phyloP scores from a whole-genome alignment of 108 stramenopile genomes.

The Skeletonema marinoi region DNA sequence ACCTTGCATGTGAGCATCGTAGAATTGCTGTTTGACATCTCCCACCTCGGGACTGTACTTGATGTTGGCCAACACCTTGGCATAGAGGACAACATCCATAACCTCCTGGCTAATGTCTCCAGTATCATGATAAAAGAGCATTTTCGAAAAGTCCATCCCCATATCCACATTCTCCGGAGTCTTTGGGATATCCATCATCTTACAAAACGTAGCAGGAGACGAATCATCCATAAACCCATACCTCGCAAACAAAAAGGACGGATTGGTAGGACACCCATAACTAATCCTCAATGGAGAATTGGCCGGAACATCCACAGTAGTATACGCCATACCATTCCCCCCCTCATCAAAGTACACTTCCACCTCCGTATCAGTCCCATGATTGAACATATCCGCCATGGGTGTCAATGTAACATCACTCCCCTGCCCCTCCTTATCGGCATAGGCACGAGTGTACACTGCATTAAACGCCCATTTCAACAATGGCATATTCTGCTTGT shows the following conservation, averaged over 20 bases:
- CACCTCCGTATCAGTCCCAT: conserved; percentile 45
- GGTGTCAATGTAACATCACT: conserved; percentile 39
- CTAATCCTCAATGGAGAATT: conserved; percentile 47
- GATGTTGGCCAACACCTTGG: conserved; percentile 39
- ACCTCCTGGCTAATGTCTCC: conserved; percentile 53
- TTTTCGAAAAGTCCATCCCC: conserved; percentile 46
- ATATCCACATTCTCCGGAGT: conserved; percentile 38
- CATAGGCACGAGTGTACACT: conserved; percentile 40
- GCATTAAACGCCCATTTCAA: conserved; percentile 49
- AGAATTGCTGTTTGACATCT: conserved; percentile 49
- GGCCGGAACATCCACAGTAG: conserved; percentile 43
- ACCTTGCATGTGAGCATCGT: conserved; percentile 57
- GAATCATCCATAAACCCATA: conserved; percentile 56
- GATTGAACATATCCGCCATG: conserved; percentile 49
- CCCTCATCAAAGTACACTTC: conserved; percentile 47
- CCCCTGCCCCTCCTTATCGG: conserved; percentile 41
- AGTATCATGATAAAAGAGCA: conserved; percentile 56
- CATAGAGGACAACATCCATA: conserved; percentile 45
- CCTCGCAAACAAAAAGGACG: conserved; percentile 46
- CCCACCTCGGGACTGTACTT: conserved; percentile 29
- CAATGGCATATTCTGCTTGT: conserved; percentile 28
- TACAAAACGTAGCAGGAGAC: conserved; percentile 53
- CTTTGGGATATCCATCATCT: conserved; percentile 54
- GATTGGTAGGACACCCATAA: conserved; percentile 49
- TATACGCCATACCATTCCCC: conserved; percentile 47